phyloP scores from a whole-genome alignment of 306 rosid genomes.

The Cajanus cajan region DNA sequence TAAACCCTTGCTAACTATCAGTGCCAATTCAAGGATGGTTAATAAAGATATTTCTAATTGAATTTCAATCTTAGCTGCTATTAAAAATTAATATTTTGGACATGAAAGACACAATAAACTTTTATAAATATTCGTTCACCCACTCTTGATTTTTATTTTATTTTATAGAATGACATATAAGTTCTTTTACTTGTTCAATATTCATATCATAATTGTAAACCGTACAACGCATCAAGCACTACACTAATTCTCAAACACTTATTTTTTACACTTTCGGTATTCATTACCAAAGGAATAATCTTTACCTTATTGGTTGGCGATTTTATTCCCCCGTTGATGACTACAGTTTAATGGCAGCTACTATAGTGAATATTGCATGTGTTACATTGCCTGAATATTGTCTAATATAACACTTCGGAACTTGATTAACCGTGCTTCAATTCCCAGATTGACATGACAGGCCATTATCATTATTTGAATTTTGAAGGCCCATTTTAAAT shows the following conservation, averaged over 20 bases:
- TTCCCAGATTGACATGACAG: background rate
- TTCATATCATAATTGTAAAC: background rate
- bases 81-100: too few relatives aligned
- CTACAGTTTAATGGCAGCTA: background rate
- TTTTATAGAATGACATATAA: too few relatives aligned
- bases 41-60: too few relatives aligned
- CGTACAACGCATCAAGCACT: background rate
- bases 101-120: too few relatives aligned
- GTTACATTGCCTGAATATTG: too few relatives aligned
- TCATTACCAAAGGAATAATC: background rate
- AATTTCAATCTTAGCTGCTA: too few relatives aligned
- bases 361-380: too few relatives aligned
- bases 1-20: too few relatives aligned
- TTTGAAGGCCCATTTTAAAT: background rate
- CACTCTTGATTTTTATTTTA: too few relatives aligned
- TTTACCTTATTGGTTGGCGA: background rate
- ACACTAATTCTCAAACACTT: too few relatives aligned
- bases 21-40: too few relatives aligned
- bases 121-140: too few relatives aligned
- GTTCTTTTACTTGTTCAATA: background rate
- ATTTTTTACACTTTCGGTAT: background rate
- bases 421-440: background rate
- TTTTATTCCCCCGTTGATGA: background rate
- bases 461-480: background rate
- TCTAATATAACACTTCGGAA: background rate